Conservation (phyloP, 768 basidiomycete species). For the Phylloporus sp. region DNA sequence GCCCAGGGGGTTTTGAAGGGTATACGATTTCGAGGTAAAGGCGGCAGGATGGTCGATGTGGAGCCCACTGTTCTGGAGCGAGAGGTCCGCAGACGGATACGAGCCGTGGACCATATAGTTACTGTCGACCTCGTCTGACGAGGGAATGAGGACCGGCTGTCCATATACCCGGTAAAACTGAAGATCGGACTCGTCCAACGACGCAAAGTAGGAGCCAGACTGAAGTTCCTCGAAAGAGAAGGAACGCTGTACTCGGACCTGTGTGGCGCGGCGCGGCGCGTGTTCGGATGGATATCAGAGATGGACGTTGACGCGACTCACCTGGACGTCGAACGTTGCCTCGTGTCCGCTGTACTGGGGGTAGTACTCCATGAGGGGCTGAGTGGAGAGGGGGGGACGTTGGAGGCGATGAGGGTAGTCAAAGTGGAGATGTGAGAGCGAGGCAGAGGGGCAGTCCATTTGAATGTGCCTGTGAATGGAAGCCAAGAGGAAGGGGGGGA, state of each 20-base stretch:
- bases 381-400: neutral
- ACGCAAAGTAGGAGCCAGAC: conserved; percentile 28
- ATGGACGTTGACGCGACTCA: neutral
- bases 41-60: conserved; percentile 5
- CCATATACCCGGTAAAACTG: conserved; percentile 31
- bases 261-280: neutral
- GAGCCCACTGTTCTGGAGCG: neutral
- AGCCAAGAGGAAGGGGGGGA: conserved; percentile 10
- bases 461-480: conserved; percentile 2
- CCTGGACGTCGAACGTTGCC: conserved; percentile 24
- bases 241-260: conserved; percentile 30
- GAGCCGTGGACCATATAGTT: conserved; percentile 13
- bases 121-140: conserved; percentile 18
- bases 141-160: conserved; percentile 30
- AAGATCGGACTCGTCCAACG: conserved; percentile 30
- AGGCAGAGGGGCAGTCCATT: conserved; percentile 11
- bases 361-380: conserved; percentile 5
- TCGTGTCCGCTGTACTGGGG: conserved; percentile 8
- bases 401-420: neutral
- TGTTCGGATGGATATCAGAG: neutral
- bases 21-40: conserved; percentile 25
- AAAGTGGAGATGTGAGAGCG: neutral
- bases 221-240: conserved; percentile 33
- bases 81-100: conserved; percentile 1
- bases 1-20: conserved; percentile 26